Evolutionary conservation across 2,329 filamentous ascomycete genomes (phyloP), one percentile per base, ranked within the genome.

Genomic region (Fusarium sororula): DNA sequence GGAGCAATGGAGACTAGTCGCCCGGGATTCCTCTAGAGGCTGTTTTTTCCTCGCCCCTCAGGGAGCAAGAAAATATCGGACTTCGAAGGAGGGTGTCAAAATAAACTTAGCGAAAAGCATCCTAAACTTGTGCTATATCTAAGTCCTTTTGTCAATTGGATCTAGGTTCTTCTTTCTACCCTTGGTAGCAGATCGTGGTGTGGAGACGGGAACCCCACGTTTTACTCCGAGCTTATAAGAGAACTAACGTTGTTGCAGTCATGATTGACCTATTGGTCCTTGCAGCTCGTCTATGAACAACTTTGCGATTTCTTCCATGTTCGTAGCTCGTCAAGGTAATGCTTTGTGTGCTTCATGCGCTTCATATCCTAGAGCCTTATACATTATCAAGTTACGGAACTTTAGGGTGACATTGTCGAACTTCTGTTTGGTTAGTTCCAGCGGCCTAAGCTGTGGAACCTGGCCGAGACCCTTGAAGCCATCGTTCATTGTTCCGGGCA

Each of bases 1-100:
- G 76, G 76, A 68, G 76, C 61, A 78, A 78, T 76, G 76, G 76
- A 77, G 74, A 68, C 73, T 68, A 74, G 57, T 48, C 20, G n/a
- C 24, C 32, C 47, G 45, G 67, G 55, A 42, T 61, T 24, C 47
- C 17, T 72, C 39, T 37, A 50, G 55, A 66, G 72, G 63, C 61
- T 70, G 30, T 68, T 41, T 28, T 39, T 51, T 18, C 26, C 50
- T 35, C 20, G 24, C 18, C 44, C 24, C 24, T 47, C 18, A 26
- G 22, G 18, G 44, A 22, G 44, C 18, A 28, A 22, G 18, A 28
- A 28, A 47, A 28, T 24, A 28, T 47, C 44, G 28, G 18, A 15
- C 6, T 22, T 28, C 13, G 24, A 28, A 28, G 13, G 20, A 20
- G 12, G 18, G 26, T 47, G 44, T 47, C 44, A 28, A 26, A 47